Base-by-base conservation (phyloP, 306 rosid species). In the Acmispon strigosus region DNA sequence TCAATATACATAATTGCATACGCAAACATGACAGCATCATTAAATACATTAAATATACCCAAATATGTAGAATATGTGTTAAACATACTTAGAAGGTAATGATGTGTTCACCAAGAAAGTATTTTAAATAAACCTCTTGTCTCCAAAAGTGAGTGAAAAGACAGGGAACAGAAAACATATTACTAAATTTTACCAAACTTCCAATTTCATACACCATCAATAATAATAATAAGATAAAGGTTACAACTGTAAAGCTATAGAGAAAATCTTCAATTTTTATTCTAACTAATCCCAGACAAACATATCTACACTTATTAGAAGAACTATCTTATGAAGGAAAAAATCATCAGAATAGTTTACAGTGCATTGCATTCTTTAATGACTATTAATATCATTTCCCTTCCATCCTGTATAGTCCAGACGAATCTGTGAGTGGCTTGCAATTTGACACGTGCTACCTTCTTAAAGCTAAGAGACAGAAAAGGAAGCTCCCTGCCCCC, bases 401-500 rank as follows among this genome's bases (percentile, higher is more conserved):
- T 78, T 66, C 54, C 63, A 56, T 48, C 24, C 15, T n/a, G 34
- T 32, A 48, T 49, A 19, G 36, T 43, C 52, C 18, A 47, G 73
- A 51, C 13, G 15, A 45, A 65, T 11, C 42, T 5, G 5, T 54
- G 50, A 53, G 45, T 34, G 39, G 17, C 50, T 16, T n/a, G 47
- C 66, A 41, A 60, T 72, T 55, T 16, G 80, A 74, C 57, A 45
- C 43, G 53, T n/a, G 8, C 53, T 48, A 47, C 32, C 47, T 20
- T 22, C 41, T 41, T 11, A 68, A 66, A 64, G 29, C 59, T 17
- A 58, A 69, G 24, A 74, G 41, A 8, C 63, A 7, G 14, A 22
- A 59, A 50, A 45, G 27, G 81, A 51, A 64, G 55, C 56, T 50
- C 51, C 45, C 39, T 52, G 55, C 34, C 36, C 43, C 53, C n/a